Percentiles rank a stretch among this genome's conserved stretches.
Evolutionary conservation across 768 basidiomycete genomes (phyloP).

Genomic region (Lepiota brunneoincarnata): DNA sequence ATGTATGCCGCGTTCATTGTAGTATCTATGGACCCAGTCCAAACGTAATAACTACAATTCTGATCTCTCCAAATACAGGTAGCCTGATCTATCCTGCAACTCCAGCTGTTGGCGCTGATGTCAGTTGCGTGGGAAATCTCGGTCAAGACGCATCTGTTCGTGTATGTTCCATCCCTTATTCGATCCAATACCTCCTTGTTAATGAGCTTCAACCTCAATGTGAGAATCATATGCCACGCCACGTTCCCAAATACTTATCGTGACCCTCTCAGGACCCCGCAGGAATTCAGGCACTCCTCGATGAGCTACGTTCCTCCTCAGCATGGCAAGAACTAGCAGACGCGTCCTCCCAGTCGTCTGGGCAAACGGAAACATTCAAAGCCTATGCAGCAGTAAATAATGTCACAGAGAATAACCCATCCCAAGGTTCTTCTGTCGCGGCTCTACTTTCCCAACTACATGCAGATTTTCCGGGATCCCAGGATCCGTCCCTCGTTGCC

Average conservation of each 20-base stretch:
- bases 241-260: slow-evolving; percentile 4
- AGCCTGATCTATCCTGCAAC: no score
- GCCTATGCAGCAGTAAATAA: slow-evolving; percentile 6
- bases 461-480: slow-evolving; percentile 22
- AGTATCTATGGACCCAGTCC: no score
- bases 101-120: no score
- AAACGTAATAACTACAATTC: no score
- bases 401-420: slow-evolving; percentile 2
- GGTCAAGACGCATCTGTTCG: neutral
- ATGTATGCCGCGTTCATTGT: no score
- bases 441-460: slow-evolving; percentile 62
- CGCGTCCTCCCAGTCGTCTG: slow-evolving; percentile 13
- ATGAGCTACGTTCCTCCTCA: slow-evolving; percentile 62
- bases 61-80: no score
- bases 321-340: slow-evolving; percentile 56
- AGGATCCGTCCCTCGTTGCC: neutral
- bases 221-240: slow-evolving; percentile 22
- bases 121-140: neutral
- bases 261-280: slow-evolving; percentile 50
- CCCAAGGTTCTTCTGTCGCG: slow-evolving; percentile 43
- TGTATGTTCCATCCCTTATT: neutral
- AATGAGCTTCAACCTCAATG: slow-evolving; percentile 59
- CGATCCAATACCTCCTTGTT: neutral
- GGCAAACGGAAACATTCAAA: slow-evolving; percentile 2
- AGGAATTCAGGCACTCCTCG: slow-evolving; percentile 67